A percentile compares a stretch with the other conserved stretches of the same genome.
Evolutionary conservation across 805 yeast genomes (phyloP).

Genomic region (Millerozyma miso): DNA sequence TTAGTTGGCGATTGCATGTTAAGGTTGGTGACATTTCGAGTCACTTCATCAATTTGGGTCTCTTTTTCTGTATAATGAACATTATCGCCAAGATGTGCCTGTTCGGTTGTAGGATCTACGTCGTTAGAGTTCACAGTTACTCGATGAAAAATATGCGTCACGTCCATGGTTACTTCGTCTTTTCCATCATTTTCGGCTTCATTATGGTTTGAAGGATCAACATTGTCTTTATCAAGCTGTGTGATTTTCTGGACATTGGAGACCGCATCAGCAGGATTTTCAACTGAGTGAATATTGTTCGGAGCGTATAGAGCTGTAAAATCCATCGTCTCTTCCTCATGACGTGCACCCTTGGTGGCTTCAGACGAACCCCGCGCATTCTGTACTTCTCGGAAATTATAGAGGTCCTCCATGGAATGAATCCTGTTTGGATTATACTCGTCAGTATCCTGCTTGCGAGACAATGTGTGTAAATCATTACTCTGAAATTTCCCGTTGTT

Average conservation of each 20-base stretch:
- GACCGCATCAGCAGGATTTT: neutral
- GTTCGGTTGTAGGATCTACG: neutral
- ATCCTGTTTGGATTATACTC: neutral
- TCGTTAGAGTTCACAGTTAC: neutral
- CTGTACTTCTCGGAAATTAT: neutral
- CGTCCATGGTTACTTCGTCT: neutral
- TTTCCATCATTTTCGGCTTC: neutral
- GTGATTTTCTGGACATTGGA: neutral
- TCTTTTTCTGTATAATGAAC: neutral
- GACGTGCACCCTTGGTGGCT: neutral
- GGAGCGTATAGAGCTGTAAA: neutral
- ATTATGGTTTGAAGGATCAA: neutral
- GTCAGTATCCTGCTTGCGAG: neutral
- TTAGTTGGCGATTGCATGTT: neutral
- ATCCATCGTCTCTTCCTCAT: neutral
- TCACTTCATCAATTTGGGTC: neutral
- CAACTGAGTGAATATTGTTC: neutral
- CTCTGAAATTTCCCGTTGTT: neutral
- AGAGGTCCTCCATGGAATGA: neutral
- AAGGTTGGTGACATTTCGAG: neutral
- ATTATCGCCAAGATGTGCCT: neutral
- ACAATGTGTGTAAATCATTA: neutral
- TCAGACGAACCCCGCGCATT: neutral
- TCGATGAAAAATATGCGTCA: neutral
- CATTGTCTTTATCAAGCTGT: neutral